Percentiles rank a stretch among this genome's conserved stretches.
Evolutionary conservation across 768 basidiomycete species (phyloP).

Genomic region (Leccinum uliginosum): DNA sequence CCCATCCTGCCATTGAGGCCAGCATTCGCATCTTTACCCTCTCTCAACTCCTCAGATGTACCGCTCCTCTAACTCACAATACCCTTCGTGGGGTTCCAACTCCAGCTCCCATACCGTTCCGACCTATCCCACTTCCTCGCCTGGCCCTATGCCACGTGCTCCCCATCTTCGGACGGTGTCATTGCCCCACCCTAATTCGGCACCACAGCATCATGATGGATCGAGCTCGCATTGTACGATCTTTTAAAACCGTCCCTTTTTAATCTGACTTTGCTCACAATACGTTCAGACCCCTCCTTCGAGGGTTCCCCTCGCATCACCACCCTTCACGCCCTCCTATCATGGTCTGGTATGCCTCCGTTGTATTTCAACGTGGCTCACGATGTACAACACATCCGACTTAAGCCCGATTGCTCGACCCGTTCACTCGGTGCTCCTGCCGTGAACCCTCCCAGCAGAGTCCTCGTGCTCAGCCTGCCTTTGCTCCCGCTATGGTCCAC

Average conservation of each 20-base stretch:
- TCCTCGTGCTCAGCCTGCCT: constrained; percentile 18
- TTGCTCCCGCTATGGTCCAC: constrained; percentile 24
- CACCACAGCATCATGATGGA: constrained; percentile 11
- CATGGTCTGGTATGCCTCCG: constrained; percentile 13
- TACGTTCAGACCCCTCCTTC: constrained; percentile 11
- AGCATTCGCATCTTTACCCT: constrained; percentile 6
- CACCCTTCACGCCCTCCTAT: constrained; percentile 25
- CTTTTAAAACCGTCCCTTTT: neutral
- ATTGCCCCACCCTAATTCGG: constrained; percentile 29
- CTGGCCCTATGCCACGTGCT: constrained; percentile 21
- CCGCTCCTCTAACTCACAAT: constrained; percentile 15
- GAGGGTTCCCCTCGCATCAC: constrained; percentile 15
- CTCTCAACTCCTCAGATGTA: constrained; percentile 17
- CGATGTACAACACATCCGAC: constrained; percentile 22
- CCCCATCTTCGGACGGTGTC: constrained; percentile 28
- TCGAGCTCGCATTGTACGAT: constrained; percentile 20
- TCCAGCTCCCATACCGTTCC: constrained; percentile 4
- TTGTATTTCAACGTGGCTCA: constrained; percentile 24
- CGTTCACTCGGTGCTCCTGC: constrained; percentile 20
- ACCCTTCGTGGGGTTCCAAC: constrained; percentile 20
- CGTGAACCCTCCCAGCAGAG: constrained; percentile 15
- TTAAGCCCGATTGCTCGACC: constrained; percentile 15
- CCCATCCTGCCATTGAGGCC: constrained; percentile 14
- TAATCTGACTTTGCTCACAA: neutral
- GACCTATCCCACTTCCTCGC: constrained; percentile 13